These are phyloP conservation scores for Chlorociboria aeruginascens DNA, from an alignment of 495 filamentous ascomycete species.

Conservation along the genomic window DNA sequence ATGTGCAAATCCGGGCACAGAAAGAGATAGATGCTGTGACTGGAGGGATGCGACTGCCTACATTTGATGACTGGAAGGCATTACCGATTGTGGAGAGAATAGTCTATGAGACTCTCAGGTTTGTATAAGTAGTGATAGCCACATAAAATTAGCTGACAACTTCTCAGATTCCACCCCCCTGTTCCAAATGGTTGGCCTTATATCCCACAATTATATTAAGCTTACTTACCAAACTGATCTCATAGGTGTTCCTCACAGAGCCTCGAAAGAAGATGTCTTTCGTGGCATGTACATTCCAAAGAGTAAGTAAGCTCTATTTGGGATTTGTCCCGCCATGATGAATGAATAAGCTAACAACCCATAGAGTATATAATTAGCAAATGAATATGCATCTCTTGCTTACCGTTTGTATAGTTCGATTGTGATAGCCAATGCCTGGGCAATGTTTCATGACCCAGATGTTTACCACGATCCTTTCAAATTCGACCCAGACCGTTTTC, in stretches of 20 bases:
- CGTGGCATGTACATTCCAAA: slow-evolving; percentile 33
- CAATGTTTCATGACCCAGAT: slow-evolving; percentile 29
- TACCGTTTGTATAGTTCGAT: slow-evolving; percentile 15
- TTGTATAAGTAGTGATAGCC: slow-evolving; percentile 1
- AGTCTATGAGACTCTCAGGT: slow-evolving; percentile 17
- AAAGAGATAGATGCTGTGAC: slow-evolving; percentile 24
- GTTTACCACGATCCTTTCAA: slow-evolving; percentile 27
- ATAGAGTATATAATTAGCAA: not conserved
- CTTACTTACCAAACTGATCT: not conserved
- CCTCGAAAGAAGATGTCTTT: slow-evolving; percentile 22
- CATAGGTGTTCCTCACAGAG: slow-evolving; percentile 21
- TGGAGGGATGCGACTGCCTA: slow-evolving; percentile 18
- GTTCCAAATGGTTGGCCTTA: not conserved
- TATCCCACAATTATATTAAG: not conserved
- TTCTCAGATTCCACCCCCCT: slow-evolving; percentile 1
- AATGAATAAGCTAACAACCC: not conserved
- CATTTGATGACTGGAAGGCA: slow-evolving; percentile 14
- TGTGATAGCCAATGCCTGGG: slow-evolving; percentile 33
- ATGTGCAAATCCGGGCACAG: slow-evolving; percentile 20
- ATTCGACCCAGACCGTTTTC: slow-evolving; percentile 34
- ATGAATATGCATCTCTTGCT: not conserved
- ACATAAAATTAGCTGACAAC: not conserved
- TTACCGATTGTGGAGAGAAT: slow-evolving; percentile 20
- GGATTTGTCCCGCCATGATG: not conserved
- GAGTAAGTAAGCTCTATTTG: slow-evolving; percentile 11